Percentiles rank a stretch among this genome's conserved stretches.
phyloP scores from a whole-genome alignment of 2,329 filamentous ascomycete genomes.

The Fusarium cicatricum region DNA sequence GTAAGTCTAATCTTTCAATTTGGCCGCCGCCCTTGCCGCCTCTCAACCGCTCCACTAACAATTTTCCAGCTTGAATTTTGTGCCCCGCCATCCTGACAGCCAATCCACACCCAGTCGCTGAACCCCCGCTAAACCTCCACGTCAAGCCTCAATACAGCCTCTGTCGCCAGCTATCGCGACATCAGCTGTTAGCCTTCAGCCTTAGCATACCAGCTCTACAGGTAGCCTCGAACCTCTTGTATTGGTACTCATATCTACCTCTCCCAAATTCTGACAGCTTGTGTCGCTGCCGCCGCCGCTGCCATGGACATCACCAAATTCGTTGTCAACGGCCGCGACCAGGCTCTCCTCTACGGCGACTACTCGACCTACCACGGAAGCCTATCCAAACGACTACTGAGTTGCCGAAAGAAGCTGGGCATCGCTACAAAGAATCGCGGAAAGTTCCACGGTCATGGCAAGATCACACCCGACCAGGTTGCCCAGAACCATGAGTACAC shows the following conservation, averaged over 20 bases:
- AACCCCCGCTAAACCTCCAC: constrained; percentile 43
- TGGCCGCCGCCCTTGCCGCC: neutral
- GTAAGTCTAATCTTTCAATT: neutral
- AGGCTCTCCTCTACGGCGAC: constrained; percentile 87
- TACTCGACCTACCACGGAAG: constrained; percentile 85
- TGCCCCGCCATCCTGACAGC: constrained; percentile 37
- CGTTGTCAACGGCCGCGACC: constrained; percentile 79
- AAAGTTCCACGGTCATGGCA: constrained; percentile 79
- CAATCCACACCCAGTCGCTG: constrained; percentile 23
- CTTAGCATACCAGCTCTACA: constrained; percentile 4
- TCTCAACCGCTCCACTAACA: constrained; percentile 21
- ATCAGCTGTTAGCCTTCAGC: constrained; percentile 12
- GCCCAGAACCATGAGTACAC: constrained; percentile 77
- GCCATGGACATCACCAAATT: constrained; percentile 91
- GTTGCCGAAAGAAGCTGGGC: constrained; percentile 83
- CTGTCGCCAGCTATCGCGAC: constrained; percentile 14
- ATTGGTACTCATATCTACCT: neutral
- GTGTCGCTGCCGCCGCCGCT: neutral
- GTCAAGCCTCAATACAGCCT: constrained; percentile 37
- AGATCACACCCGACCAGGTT: constrained; percentile 79
- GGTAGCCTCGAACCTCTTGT: neutral
- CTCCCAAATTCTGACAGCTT: neutral
- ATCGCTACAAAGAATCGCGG: constrained; percentile 84
- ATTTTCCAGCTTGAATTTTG: constrained; percentile 26
- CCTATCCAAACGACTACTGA: constrained; percentile 82